Percentiles rank a stretch among this genome's conserved stretches.
Conservation (phyloP, 2,329 filamentous ascomycete species). For the Dendryphion nanum region DNA sequence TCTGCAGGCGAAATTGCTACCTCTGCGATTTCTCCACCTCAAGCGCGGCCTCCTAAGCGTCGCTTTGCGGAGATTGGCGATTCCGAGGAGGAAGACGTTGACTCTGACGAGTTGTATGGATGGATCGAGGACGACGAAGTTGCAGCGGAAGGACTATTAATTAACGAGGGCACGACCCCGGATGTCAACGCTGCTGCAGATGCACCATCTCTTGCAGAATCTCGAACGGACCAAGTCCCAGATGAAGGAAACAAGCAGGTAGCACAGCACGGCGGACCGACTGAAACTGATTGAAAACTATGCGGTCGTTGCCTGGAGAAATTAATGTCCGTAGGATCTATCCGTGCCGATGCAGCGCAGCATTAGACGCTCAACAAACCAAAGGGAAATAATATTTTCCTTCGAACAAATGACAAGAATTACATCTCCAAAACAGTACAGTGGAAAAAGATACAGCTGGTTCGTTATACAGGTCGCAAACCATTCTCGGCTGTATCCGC, state of each 20-base stretch:
- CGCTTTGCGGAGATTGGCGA: slow-evolving; percentile 57
- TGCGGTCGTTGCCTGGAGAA: too few relatives aligned
- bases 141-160: slow-evolving; percentile 39
- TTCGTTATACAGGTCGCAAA: too few relatives aligned
- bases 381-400: too few relatives aligned
- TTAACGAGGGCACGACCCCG: slow-evolving; percentile 25
- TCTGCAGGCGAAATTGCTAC: slow-evolving; percentile 30
- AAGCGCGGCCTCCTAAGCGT: slow-evolving; percentile 55
- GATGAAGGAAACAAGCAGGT: slow-evolving; percentile 24
- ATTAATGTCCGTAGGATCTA: too few relatives aligned
- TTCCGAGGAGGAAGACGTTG: slow-evolving; percentile 61
- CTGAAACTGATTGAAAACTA: too few relatives aligned
- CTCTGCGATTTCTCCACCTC: slow-evolving; percentile 13
- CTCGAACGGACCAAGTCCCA: slow-evolving; percentile 16
- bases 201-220: slow-evolving; percentile 6
- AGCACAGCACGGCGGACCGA: too few relatives aligned
- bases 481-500: too few relatives aligned
- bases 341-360: too few relatives aligned
- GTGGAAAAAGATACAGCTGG: too few relatives aligned
- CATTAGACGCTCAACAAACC: too few relatives aligned
- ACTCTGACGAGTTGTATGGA: slow-evolving; percentile 66
- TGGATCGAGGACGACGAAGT: slow-evolving; percentile 65
- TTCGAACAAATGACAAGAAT: too few relatives aligned
- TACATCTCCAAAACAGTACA: too few relatives aligned
- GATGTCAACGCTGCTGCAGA: slow-evolving; percentile 10